Conservation (phyloP, 495 filamentous ascomycete species). For the Elaphomyces granulatus region DNA sequence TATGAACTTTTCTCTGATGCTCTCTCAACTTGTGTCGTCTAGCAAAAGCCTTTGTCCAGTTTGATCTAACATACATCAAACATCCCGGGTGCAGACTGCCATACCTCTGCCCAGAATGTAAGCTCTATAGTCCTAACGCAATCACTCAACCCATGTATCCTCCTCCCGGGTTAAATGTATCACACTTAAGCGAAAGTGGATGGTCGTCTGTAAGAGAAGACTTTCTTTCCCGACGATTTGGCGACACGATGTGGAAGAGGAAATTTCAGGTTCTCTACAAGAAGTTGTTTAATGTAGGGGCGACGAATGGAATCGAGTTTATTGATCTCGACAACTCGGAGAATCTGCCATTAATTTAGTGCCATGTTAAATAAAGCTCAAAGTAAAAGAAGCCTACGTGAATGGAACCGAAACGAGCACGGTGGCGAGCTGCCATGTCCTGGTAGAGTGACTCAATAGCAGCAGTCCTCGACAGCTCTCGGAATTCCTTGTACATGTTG, state of each 20-base stretch:
- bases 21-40: no score
- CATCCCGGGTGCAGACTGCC: no score
- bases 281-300: constrained; percentile 97
- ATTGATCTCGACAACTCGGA: constrained; percentile 93
- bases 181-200: constrained; percentile 63
- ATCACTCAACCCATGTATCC: no score
- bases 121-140: no score
- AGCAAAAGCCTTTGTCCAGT: no score
- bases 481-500: constrained; percentile 99
- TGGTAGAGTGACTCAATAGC: constrained; percentile 96
- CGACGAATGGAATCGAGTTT: constrained; percentile 86
- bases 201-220: constrained; percentile 83
- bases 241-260: constrained; percentile 90
- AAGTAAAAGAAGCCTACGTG: constrained; percentile 52
- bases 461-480: constrained; percentile 87
- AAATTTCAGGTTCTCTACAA: constrained; percentile 91
- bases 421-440: constrained; percentile 98
- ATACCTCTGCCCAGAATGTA: no score
- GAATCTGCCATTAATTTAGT: constrained; percentile 47
- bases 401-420: constrained; percentile 91
- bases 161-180: no score
- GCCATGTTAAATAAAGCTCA: background rate
- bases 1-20: no score
- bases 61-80: no score
- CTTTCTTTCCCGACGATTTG: constrained; percentile 64